Evolutionary conservation across 176 grass and related monocot species (phyloP).

Genomic region (Hordeum marinum): DNA sequence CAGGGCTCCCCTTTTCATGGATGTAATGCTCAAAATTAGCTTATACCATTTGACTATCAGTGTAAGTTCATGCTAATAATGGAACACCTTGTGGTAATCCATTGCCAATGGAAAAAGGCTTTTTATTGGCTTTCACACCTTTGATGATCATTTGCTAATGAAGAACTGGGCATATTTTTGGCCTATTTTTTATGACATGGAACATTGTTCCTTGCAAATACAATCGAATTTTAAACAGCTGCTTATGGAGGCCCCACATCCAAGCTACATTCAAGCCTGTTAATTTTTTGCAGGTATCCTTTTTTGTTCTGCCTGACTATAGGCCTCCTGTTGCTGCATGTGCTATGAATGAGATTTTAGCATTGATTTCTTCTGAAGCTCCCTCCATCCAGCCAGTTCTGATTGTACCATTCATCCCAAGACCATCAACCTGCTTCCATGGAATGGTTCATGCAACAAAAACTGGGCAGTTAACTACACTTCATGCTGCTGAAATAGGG

Average conservation of each 20-base stretch:
- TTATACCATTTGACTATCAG: not conserved
- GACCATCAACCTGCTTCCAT: slow-evolving; percentile 29
- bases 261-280: slow-evolving; percentile 14
- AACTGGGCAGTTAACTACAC: slow-evolving; percentile 19
- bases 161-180: not conserved
- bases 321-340: slow-evolving; percentile 70
- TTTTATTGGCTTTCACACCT: not conserved
- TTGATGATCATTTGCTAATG: not conserved
- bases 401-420: slow-evolving; percentile 66
- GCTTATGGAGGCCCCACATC: not conserved
- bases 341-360: slow-evolving; percentile 68
- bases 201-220: not conserved
- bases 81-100: not conserved
- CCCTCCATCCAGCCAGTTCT: slow-evolving; percentile 27
- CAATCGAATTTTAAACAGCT: not conserved
- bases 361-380: slow-evolving; percentile 51
- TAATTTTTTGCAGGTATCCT: slow-evolving; percentile 58
- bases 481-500: slow-evolving; percentile 61
- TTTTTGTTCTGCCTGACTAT: slow-evolving; percentile 78
- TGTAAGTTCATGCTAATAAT: not conserved
- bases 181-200: not conserved
- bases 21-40: not conserved
- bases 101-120: not conserved
- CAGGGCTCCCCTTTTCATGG: not conserved
- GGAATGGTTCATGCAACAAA: slow-evolving; percentile 22